phyloP scores from a whole-genome alignment of 371 early-diverging fungal species.

The Rhizopus sp. region DNA sequence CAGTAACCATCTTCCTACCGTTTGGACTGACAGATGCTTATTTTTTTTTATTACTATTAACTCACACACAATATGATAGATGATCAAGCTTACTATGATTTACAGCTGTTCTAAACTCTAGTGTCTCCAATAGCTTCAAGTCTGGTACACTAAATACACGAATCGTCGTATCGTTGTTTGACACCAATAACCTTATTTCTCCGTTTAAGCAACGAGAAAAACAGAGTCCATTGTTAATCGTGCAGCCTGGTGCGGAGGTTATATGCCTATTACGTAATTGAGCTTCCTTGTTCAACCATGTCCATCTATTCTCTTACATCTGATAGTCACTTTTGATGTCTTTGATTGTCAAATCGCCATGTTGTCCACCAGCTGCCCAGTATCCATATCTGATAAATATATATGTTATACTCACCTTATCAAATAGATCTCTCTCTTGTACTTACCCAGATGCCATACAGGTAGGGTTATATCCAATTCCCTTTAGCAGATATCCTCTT shows the following conservation, averaged over 20 bases:
- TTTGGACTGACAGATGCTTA: constrained; percentile 85
- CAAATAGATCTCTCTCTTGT: constrained; percentile 5
- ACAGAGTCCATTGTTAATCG: constrained; percentile 90
- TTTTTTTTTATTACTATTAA: neutral
- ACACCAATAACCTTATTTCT: constrained; percentile 73
- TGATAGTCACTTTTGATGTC: constrained; percentile 74
- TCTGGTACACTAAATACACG: constrained; percentile 81
- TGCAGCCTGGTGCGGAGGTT: constrained; percentile 77
- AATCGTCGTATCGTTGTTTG: constrained; percentile 94
- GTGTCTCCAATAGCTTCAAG: constrained; percentile 64
- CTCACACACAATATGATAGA: neutral
- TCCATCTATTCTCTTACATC: constrained; percentile 20
- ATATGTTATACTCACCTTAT: neutral
- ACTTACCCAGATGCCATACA: constrained; percentile 73
- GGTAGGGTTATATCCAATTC: constrained; percentile 79
- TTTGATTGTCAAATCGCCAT: constrained; percentile 82
- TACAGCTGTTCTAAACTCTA: constrained; percentile 84
- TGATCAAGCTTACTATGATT: constrained; percentile 63
- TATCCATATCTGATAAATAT: constrained; percentile 62
- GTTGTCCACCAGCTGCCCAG: constrained; percentile 89
- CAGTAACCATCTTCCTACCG: constrained; percentile 79
- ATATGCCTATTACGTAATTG: constrained; percentile 53
- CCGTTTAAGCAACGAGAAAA: constrained; percentile 66
- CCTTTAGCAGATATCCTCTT: constrained; percentile 43
- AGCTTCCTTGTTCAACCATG: neutral